Evolutionary conservation across 2,329 filamentous ascomycete genomes (phyloP), one percentile per base, ranked within the genome.

Genomic region (Fusarium pseudograminearum): DNA sequence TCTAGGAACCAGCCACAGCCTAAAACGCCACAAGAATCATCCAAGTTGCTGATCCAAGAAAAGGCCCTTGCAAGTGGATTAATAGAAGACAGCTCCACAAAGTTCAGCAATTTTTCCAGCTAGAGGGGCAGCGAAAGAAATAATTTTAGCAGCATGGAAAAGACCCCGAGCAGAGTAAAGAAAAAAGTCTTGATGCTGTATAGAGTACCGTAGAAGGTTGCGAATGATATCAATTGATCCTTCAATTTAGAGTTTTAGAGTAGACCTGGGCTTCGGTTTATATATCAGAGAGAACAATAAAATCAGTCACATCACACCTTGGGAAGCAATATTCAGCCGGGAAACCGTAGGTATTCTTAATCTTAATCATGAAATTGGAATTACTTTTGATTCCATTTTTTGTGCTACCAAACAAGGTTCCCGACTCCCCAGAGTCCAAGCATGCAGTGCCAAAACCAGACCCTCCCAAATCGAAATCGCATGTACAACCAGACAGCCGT

Each of bases 361-460:
- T 65, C 61, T 65, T 72, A 53, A 70, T 73, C 64, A 63, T 67
- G 70, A 66, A 65, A 70, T 64, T 65, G 72, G 74, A 76, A 75
- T 70, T 73, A 70, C 69, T 73, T 61, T 75, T 74, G 63, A 76
- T 78, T 73, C 76, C 75, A 76, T 70, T 73, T 73, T 74, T 73
- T 73, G 72, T 72, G 73, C 73, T 76, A 75, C 73, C 73, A 70
- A 73, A 74, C 46, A 69, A 74, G 69, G 73, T 75, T 73, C 73
- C 74, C 69, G 74, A 76, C 74, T 76, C 74, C 70, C 74, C 70
- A 70, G 74, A 76, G 74, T 76, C 74, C 74, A 74, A 75, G 73
- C 65, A 72, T 76, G 74, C 73, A 72, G 66, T 76, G 72, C 72
- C 70, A 69, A 76, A 76, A 75, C 71, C 70, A 76, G 70, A 76